phyloP scores from a whole-genome alignment of 192 early-diverging fungal species.

The Mortierella antarctica region DNA sequence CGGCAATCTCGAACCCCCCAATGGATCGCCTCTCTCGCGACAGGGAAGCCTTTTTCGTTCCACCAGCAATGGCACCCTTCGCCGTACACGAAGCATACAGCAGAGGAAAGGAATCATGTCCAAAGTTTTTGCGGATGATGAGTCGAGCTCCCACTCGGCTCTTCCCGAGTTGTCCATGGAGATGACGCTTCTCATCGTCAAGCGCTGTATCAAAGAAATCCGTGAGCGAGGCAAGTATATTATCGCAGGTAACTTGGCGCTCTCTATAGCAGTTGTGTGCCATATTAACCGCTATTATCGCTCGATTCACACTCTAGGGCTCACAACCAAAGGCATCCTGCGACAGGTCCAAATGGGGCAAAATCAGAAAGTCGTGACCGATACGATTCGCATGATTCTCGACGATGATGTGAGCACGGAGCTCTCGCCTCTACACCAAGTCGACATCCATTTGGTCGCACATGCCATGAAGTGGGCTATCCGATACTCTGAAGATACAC shows the following conservation, averaged over 20 bases:
- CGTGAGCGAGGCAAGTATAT: constrained; percentile 41
- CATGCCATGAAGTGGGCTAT: constrained; percentile 54
- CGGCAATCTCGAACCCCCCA: constrained; percentile 24
- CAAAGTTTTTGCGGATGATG: constrained; percentile 44
- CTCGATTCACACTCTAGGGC: constrained; percentile 9
- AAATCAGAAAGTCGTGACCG: constrained; percentile 23
- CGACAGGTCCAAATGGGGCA: constrained; percentile 40
- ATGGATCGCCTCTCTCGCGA: constrained; percentile 8
- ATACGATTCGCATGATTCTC: constrained; percentile 46
- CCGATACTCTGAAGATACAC: constrained; percentile 40
- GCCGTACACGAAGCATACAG: constrained; percentile 29
- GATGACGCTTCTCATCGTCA: constrained; percentile 36
- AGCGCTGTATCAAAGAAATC: constrained; percentile 50
- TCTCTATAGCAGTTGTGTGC: neutral
- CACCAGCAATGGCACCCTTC: constrained; percentile 23
- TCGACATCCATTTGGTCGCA: constrained; percentile 48
- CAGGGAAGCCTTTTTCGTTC: constrained; percentile 32
- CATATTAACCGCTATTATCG: neutral
- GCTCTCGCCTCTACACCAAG: constrained; percentile 37
- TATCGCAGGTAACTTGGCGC: neutral
- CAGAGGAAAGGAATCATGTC: constrained; percentile 27
- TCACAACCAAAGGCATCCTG: constrained; percentile 48
- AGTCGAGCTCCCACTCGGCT: neutral
- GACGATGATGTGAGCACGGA: constrained; percentile 46
- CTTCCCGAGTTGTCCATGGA: constrained; percentile 48